Evolutionary conservation across 805 yeast species (phyloP).

Genomic region (Candida loeiensis): DNA sequence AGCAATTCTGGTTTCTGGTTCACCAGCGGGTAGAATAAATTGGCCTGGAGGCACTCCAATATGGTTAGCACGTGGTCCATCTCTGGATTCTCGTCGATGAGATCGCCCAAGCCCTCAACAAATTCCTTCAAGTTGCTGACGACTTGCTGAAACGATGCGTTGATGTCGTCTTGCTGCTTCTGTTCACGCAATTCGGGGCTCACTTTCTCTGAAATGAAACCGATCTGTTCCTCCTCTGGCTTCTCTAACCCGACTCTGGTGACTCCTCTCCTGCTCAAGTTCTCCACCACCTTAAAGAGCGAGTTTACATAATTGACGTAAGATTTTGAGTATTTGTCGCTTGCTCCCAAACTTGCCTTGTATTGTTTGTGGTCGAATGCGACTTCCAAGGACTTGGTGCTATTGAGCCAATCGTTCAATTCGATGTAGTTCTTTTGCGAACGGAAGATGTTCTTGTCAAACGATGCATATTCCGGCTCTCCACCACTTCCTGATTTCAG

Average conservation of each 20-base stretch:
- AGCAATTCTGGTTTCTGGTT: constrained; percentile 43
- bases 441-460: constrained; percentile 8
- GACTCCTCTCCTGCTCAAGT: constrained; percentile 18
- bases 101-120: constrained; percentile 22
- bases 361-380: constrained; percentile 44
- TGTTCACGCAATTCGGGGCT: constrained; percentile 6
- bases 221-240: constrained; percentile 27
- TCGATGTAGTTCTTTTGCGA: constrained; percentile 28
- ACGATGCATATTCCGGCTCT: constrained; percentile 3
- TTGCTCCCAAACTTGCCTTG: constrained; percentile 25
- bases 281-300: constrained; percentile 51
- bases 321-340: constrained; percentile 35
- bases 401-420: constrained; percentile 46
- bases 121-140: constrained; percentile 29
- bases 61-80: constrained; percentile 47
- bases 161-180: constrained; percentile 12
- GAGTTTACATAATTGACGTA: constrained; percentile 48
- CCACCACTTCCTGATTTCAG: constrained; percentile 2
- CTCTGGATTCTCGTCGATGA: constrained; percentile 21
- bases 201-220: constrained; percentile 23
- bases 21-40: constrained; percentile 39
- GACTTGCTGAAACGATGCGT: constrained; percentile 25
- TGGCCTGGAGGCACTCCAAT: constrained; percentile 55
- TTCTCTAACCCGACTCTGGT: constrained; percentile 14
- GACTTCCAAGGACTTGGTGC: constrained; percentile 32